phyloP scores from a whole-genome alignment of 2,329 filamentous ascomycete species.

The Myriosclerotinia scirpicola region DNA sequence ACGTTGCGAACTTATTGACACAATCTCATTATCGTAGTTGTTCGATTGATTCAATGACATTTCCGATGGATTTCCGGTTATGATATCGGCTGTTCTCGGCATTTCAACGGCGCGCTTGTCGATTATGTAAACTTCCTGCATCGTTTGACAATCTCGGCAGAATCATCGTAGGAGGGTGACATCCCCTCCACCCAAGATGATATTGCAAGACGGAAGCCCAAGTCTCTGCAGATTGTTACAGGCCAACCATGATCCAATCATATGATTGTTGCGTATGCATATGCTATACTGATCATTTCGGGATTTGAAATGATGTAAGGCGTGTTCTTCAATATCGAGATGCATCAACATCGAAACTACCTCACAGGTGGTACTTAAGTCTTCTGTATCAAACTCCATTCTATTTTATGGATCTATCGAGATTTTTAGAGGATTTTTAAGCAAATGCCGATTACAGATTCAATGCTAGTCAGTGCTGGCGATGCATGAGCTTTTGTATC shows the following conservation, averaged over 20 bases:
- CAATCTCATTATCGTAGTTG: too few relatives aligned
- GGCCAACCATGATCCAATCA: background rate
- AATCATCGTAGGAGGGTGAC: too few relatives aligned
- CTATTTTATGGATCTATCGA: background rate
- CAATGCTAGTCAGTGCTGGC: background rate
- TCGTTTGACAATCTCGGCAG: too few relatives aligned
- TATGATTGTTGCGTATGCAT: slow-evolving; percentile 3
- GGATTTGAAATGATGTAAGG: slow-evolving; percentile 10
- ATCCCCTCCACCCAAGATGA: too few relatives aligned
- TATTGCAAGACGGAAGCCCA: too few relatives aligned
- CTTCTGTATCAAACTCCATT: background rate
- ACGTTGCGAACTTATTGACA: too few relatives aligned
- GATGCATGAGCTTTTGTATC: background rate
- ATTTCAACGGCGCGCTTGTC: too few relatives aligned
- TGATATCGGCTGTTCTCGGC: too few relatives aligned
- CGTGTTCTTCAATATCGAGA: background rate
- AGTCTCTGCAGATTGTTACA: too few relatives aligned
- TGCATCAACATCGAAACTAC: background rate
- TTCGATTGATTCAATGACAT: too few relatives aligned
- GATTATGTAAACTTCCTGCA: too few relatives aligned
- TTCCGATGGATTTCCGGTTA: too few relatives aligned
- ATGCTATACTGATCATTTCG: background rate
- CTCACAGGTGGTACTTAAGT: background rate
- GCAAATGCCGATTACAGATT: background rate
- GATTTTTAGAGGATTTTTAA: background rate